These are phyloP conservation scores for Carex myosuroides DNA, from an alignment of 176 grass and related monocot species.

Conservation along the genomic window DNA sequence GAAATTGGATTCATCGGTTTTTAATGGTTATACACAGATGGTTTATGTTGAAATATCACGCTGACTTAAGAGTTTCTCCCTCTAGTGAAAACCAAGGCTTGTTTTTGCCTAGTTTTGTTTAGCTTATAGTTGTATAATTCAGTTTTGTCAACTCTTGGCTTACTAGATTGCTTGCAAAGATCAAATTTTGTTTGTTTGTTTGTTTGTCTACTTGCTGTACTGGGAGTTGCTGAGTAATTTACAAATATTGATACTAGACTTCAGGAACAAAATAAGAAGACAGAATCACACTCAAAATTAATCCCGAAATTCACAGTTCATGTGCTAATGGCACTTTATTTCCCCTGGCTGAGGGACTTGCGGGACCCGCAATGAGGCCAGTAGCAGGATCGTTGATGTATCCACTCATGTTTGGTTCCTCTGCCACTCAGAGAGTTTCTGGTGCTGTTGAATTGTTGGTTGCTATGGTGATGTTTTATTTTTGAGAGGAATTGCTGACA, in stretches of 20 bases:
- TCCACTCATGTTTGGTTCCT: conserved; percentile 18
- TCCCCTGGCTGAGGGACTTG: conserved; percentile 6
- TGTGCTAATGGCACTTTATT: conserved; percentile 51
- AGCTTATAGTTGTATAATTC: conserved; percentile 7
- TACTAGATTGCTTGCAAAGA: neutral
- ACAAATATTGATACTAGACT: neutral
- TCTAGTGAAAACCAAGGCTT: neutral
- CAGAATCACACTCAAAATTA: neutral
- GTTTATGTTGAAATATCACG: conserved; percentile 63
- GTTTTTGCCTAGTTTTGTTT: neutral
- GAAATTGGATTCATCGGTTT: conserved; percentile 58
- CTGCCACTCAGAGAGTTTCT: neutral
- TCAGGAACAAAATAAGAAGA: neutral
- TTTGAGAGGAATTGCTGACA: neutral
- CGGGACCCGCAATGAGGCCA: neutral
- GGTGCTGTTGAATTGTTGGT: neutral
- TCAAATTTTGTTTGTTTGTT: neutral
- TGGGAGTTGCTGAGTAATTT: neutral
- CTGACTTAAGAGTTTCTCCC: neutral
- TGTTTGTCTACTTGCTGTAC: neutral
- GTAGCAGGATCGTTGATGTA: neutral
- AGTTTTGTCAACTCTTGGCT: neutral
- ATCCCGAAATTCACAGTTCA: conserved; percentile 17
- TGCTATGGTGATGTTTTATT: neutral
- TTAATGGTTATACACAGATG: conserved; percentile 94